These are phyloP conservation scores for Bremia lactucae DNA, from an alignment of 352 stramenopile species.

Conservation along the genomic window DNA sequence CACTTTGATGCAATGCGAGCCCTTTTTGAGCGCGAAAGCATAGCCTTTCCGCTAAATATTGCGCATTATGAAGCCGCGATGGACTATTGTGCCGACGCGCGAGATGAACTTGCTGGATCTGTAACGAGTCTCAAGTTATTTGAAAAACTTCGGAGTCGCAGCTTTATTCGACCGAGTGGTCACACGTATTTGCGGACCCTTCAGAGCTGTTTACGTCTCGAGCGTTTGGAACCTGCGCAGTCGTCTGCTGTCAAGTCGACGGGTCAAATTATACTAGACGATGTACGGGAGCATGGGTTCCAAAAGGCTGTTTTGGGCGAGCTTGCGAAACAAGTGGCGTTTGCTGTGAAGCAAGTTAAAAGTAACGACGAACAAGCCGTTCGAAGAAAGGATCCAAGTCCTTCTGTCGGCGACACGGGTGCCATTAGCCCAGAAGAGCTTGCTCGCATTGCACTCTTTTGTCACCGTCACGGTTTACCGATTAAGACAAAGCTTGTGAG, in stretches of 20 bases:
- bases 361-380: slow-evolving; percentile 9
- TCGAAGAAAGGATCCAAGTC: slow-evolving; percentile 12
- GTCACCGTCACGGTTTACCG: slow-evolving; percentile 39
- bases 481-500: slow-evolving; percentile 26
- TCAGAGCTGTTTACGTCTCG: slow-evolving; percentile 42
- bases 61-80: slow-evolving; percentile 62
- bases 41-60: slow-evolving; percentile 40
- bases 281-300: slow-evolving; percentile 47
- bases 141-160: slow-evolving; percentile 50
- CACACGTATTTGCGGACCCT: slow-evolving; percentile 64
- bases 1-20: slow-evolving; percentile 30
- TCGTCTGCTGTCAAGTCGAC: slow-evolving; percentile 19
- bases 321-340: slow-evolving; percentile 19
- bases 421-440: slow-evolving; percentile 36
- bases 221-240: slow-evolving; percentile 31
- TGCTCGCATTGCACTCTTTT: slow-evolving; percentile 40
- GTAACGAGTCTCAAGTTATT: slow-evolving; percentile 58
- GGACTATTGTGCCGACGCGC: slow-evolving; percentile 41
- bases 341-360: slow-evolving; percentile 14
- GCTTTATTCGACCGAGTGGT: slow-evolving; percentile 66
- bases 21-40: slow-evolving; percentile 40
- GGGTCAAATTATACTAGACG: slow-evolving; percentile 37
- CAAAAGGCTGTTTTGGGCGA: slow-evolving; percentile 13
- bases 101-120: slow-evolving; percentile 21
- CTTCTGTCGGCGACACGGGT: background rate